Percentiles rank a stretch among this genome's conserved stretches.
Evolutionary conservation across 2,329 filamentous ascomycete genomes (phyloP).

Genomic region (Byssochlamys sp.): DNA sequence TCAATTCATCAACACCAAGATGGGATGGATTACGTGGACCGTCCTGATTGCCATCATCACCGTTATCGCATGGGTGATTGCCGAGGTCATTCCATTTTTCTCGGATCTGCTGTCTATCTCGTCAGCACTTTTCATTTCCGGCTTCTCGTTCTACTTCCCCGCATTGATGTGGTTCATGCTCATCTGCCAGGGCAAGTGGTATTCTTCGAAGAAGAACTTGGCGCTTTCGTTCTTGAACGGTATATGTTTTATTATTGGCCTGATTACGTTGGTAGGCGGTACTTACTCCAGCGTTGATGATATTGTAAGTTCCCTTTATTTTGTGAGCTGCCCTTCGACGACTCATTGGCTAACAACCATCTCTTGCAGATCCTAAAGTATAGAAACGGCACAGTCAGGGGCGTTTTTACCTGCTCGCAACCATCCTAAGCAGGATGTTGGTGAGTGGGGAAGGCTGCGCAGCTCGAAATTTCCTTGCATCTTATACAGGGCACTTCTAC

Average conservation of each 20-base stretch:
- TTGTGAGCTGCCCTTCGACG: not conserved
- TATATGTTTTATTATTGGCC: constrained; percentile 58
- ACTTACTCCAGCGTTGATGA: constrained; percentile 56
- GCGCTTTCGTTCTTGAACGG: constrained; percentile 56
- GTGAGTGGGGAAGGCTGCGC: not conserved
- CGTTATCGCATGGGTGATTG: constrained; percentile 73
- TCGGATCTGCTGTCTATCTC: constrained; percentile 47
- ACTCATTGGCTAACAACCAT: constrained; percentile 5
- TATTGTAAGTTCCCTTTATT: constrained; percentile 20
- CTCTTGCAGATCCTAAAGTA: constrained; percentile 52
- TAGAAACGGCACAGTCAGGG: constrained; percentile 50
- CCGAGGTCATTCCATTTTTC: constrained; percentile 80
- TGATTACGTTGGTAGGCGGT: constrained; percentile 65
- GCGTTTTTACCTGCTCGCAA: constrained; percentile 59
- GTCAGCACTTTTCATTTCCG: constrained; percentile 67
- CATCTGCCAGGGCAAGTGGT: constrained; percentile 19
- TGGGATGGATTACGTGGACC: constrained; percentile 27
- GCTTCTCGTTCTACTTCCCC: constrained; percentile 70
- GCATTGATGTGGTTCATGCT: constrained; percentile 34
- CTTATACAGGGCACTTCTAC: not conserved
- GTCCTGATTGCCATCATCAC: constrained; percentile 45
- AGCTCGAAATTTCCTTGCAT: not conserved
- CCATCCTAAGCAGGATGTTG: constrained; percentile 25
- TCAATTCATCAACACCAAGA: constrained; percentile 25
- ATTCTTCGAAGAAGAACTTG: constrained; percentile 35